Conservation (phyloP, 768 basidiomycete genomes). For the Leccinellum albellum region DNA sequence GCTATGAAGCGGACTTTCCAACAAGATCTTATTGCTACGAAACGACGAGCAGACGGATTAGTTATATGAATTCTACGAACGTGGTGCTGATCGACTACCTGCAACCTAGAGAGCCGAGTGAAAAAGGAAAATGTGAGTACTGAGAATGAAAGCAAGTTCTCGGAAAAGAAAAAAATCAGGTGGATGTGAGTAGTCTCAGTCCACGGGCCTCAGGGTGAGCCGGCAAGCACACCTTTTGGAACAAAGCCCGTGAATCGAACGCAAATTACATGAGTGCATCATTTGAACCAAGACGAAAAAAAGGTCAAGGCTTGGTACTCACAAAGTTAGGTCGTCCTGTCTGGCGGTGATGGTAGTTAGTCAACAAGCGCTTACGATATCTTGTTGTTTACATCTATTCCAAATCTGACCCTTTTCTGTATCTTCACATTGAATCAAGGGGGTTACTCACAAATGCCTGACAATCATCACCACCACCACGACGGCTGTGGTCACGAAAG, state of each 20-base stretch:
- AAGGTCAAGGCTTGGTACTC: constrained; percentile 4
- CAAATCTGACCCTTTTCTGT: background rate
- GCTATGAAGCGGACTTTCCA: constrained; percentile 15
- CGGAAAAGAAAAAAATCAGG: constrained; percentile 38
- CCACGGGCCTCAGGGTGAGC: constrained; percentile 61
- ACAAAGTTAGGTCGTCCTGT: no score
- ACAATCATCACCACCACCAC: constrained; percentile 39
- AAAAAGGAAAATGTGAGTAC: constrained; percentile 9
- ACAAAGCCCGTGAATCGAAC: constrained; percentile 65
- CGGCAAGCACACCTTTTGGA: constrained; percentile 77
- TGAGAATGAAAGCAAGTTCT: background rate
- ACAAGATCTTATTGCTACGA: constrained; percentile 11
- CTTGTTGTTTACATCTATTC: constrained; percentile 18
- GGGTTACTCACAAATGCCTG: no score
- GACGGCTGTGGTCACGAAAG: constrained; percentile 56
- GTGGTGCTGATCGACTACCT: background rate
- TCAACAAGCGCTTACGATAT: background rate
- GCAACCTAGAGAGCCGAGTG: background rate
- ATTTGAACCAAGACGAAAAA: constrained; percentile 24
- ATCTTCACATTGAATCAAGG: no score
- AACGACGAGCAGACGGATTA: constrained; percentile 5
- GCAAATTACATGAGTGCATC: constrained; percentile 84
- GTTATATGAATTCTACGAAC: constrained; percentile 2
- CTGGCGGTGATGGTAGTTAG: background rate
- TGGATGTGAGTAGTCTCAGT: constrained; percentile 63